A percentile compares a stretch with the other conserved stretches of the same genome.
phyloP scores from a whole-genome alignment of 2,329 filamentous ascomycete species.

The Calonectria hawksworthii region DNA sequence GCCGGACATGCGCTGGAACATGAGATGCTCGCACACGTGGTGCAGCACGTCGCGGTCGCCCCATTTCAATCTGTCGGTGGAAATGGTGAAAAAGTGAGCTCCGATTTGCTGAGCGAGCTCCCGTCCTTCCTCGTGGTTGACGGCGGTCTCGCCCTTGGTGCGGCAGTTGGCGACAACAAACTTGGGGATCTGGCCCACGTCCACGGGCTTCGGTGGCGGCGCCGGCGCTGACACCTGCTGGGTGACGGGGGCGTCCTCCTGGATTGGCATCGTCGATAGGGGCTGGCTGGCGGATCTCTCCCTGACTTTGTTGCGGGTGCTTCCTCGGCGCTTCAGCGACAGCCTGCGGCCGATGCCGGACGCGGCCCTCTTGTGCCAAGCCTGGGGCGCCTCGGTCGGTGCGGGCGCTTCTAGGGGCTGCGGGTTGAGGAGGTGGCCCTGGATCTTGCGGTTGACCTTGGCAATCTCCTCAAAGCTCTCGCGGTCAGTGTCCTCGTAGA shows the following conservation, averaged over 20 bases:
- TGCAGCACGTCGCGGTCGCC: conserved; percentile 1
- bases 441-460: background rate
- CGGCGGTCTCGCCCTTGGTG: background rate
- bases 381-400: background rate
- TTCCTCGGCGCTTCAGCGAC: background rate
- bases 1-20: background rate
- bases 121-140: background rate
- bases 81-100: background rate
- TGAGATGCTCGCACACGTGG: background rate
- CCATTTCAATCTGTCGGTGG: background rate
- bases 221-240: background rate
- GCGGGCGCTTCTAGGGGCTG: background rate
- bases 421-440: background rate
- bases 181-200: background rate
- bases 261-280: background rate
- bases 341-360: background rate
- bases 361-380: background rate
- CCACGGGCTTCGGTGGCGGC: background rate
- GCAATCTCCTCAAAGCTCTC: background rate
- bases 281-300: background rate
- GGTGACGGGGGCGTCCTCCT: background rate
- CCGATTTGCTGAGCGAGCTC: background rate
- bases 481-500: conserved; percentile 7
- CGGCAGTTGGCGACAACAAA: background rate
- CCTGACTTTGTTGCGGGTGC: background rate